phyloP scores from a whole-genome alignment of 768 basidiomycete genomes.

The Suillus weaverae region DNA sequence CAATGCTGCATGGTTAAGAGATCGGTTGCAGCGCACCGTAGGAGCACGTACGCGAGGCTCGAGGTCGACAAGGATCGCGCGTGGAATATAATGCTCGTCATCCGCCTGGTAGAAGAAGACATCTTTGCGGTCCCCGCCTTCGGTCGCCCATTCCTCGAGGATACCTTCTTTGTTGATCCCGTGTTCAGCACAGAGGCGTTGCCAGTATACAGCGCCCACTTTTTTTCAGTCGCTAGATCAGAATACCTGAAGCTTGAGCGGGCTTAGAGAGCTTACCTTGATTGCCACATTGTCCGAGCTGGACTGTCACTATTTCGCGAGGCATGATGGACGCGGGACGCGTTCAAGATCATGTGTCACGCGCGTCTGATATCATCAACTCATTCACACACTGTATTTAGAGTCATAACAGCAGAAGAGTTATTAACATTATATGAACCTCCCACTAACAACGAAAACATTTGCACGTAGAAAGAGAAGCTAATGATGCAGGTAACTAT shows the following conservation, averaged over 20 bases:
- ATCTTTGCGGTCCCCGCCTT: slow-evolving; percentile 95
- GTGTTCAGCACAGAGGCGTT: slow-evolving; percentile 96
- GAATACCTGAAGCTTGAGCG: slow-evolving; percentile 12
- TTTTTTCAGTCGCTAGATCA: slow-evolving; percentile 13
- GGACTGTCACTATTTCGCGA: slow-evolving; percentile 80
- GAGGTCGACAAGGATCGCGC: slow-evolving; percentile 93
- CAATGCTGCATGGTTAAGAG: slow-evolving; percentile 2
- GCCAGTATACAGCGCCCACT: slow-evolving; percentile 99
- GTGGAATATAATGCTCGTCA: slow-evolving; percentile 97
- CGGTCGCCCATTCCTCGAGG: slow-evolving; percentile 95
- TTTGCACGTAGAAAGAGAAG: slow-evolving; percentile 12
- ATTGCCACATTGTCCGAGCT: slow-evolving; percentile 91
- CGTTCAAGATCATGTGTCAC: slow-evolving; percentile 19
- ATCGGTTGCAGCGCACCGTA: neutral
- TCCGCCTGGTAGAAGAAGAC: slow-evolving; percentile 99
- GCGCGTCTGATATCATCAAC: neutral
- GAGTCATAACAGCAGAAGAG: slow-evolving; percentile 10
- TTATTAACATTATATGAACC: slow-evolving; percentile 21
- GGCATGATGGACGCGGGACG: slow-evolving; percentile 51
- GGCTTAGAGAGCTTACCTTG: slow-evolving; percentile 58
- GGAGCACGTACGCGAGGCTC: slow-evolving; percentile 81
- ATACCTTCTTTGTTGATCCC: slow-evolving; percentile 96
- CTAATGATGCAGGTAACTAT: slow-evolving; percentile 23
- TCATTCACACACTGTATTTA: neutral
- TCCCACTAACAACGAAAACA: slow-evolving; percentile 17